Conservation (phyloP, 1,284 basidiomycete genomes). For the Malassezia pachydermatis region DNA sequence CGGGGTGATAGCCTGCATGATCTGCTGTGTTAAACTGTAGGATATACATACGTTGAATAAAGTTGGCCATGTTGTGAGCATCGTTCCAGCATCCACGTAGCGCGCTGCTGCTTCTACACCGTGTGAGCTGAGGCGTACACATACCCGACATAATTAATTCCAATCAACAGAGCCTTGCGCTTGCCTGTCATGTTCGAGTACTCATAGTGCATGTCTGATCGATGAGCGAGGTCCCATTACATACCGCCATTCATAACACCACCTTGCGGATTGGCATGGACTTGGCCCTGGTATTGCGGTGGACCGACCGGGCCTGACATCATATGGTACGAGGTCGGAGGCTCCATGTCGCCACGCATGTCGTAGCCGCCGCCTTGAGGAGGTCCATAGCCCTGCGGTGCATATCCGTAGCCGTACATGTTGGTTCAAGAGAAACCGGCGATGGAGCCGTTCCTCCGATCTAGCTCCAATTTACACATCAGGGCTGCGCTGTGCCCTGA, state of each 20-base stretch:
- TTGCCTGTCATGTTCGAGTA: constrained; percentile 45
- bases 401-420: constrained; percentile 5
- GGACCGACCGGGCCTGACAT: constrained; percentile 28
- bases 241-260: constrained; percentile 30
- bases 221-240: background rate
- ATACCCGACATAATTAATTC: constrained; percentile 44
- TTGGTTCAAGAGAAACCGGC: no score
- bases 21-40: constrained; percentile 7
- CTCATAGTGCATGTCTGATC: constrained; percentile 30
- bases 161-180: constrained; percentile 46
- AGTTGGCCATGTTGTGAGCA: constrained; percentile 43
- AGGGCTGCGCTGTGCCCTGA: no score
- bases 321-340: constrained; percentile 24
- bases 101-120: constrained; percentile 24
- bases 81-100: constrained; percentile 48
- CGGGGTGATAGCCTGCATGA: constrained; percentile 40
- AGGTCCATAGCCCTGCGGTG: constrained; percentile 9
- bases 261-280: constrained; percentile 37
- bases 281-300: constrained; percentile 30
- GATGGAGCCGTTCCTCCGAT: no score
- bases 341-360: constrained; percentile 20
- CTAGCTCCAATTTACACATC: no score
- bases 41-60: constrained; percentile 25
- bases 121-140: background rate
- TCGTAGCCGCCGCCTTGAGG: constrained; percentile 22